Evolutionary conservation across 2,329 filamentous ascomycete genomes (phyloP).

Genomic region (Cladophialophora exuberans): DNA sequence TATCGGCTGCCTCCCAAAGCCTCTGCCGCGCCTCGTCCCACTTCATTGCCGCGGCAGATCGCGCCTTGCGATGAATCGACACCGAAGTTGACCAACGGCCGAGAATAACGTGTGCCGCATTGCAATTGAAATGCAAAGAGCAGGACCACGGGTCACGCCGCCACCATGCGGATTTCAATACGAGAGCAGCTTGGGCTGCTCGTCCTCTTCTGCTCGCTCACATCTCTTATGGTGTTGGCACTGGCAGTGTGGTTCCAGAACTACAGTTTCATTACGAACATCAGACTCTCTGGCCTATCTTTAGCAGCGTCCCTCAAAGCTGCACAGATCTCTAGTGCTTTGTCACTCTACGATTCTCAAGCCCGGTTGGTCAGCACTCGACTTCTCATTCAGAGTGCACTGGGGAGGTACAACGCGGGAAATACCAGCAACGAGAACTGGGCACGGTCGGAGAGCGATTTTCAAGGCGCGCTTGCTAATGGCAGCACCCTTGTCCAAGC

Average conservation of each 20-base stretch:
- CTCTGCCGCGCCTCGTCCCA: neutral
- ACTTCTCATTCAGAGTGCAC: constrained; percentile 56
- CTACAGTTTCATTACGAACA: constrained; percentile 61
- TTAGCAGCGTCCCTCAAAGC: constrained; percentile 87
- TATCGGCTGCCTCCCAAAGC: neutral
- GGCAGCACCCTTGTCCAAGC: constrained; percentile 69
- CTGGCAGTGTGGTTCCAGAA: constrained; percentile 72
- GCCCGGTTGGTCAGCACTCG: constrained; percentile 72
- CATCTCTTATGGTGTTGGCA: constrained; percentile 76
- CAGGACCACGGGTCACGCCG: constrained; percentile 6
- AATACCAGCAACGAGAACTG: constrained; percentile 65
- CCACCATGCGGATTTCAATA: constrained; percentile 78
- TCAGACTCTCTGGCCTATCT: constrained; percentile 64
- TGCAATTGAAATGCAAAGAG: constrained; percentile 24
- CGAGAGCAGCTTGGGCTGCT: constrained; percentile 82
- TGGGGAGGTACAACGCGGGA: constrained; percentile 54
- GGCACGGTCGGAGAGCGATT: constrained; percentile 62
- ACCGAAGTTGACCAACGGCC: constrained; percentile 9
- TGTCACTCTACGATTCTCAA: constrained; percentile 77
- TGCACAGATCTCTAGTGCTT: constrained; percentile 75
- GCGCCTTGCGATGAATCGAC: constrained; percentile 8
- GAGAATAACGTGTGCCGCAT: constrained; percentile 4
- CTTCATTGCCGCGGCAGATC: neutral
- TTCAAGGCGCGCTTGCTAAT: constrained; percentile 68
- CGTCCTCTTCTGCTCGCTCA: constrained; percentile 73